Evolutionary conservation across 305 asterid species (phyloP), one percentile per base, ranked within the genome.

Genomic region (Salvia sclarea): DNA sequence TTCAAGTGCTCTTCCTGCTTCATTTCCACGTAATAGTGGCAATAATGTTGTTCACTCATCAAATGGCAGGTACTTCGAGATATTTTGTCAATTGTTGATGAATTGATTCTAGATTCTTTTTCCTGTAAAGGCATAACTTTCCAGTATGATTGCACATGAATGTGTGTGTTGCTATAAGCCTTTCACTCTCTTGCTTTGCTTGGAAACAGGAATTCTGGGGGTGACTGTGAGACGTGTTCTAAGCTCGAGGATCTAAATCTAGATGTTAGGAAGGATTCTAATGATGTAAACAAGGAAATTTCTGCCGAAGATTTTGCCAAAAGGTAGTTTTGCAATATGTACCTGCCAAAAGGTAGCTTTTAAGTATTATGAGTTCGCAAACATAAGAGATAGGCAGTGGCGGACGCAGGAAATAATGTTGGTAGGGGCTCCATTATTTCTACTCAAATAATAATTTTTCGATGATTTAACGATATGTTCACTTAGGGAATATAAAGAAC

Each of bases 211-310:
- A 86, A 82, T 71, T 70, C 74, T 76, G 79, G 72, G 66, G 84
- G 83, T 79, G 90, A 88, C 78, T 66, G 82, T 75, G 98, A 86
- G 86, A 82, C 91, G 73, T 90, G 85, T 81, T 86, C 92, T 88
- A 90, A 88, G 91, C 91, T 88, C 60, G 95, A 74, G 88, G 95
- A 83, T 78, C 85, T 92, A 71, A 86, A 92, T 79, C 87, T 93
- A 89, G 92, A 86, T 76, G 87, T 93, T 76, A 78, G 86, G 76
- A 85, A 77, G 76, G 74, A 77, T 70, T 72, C 86, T 50, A 67
- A 66, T 69, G 91, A 72, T 74, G 64, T 61, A 54, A 81, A 76
- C 75, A 75, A 70, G 73, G 87, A 70, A 69, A 75, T 60, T 75
- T 66, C 78, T 60, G 79, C 77, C 13, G 87, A 84, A 77, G 85